Conservation (phyloP, 768 basidiomycete genomes). For the Collybiopsis luxurians region DNA sequence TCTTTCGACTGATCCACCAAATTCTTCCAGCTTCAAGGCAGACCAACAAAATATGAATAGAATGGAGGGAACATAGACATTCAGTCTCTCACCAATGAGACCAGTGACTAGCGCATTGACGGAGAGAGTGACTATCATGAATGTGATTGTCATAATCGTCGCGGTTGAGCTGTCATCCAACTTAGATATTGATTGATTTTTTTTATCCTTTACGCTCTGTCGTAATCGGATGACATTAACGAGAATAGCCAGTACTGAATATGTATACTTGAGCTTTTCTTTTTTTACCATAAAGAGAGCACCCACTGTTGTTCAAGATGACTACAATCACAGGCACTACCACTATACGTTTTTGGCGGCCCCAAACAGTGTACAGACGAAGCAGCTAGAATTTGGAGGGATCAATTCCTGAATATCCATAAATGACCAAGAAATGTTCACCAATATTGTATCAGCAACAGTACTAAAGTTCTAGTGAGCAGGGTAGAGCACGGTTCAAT, state of each 20-base stretch:
- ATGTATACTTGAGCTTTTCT: not conserved
- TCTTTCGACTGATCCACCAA: conserved; percentile 3
- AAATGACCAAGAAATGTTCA: not conserved
- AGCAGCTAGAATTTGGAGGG: not conserved
- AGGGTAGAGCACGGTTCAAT: not conserved
- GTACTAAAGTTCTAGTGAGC: not conserved
- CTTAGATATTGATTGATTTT: not conserved
- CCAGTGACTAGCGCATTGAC: not conserved
- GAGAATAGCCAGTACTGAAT: not conserved
- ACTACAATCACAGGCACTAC: not conserved
- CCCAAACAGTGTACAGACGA: not conserved
- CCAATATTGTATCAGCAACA: conserved; percentile 1
- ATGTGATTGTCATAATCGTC: not conserved
- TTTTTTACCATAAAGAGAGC: not conserved
- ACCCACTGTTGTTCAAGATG: conserved; percentile 1
- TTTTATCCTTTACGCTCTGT: not conserved
- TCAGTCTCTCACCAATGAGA: not conserved
- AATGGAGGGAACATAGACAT: not conserved
- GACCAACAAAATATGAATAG: not conserved
- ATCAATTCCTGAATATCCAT: not conserved
- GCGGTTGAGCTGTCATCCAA: not conserved
- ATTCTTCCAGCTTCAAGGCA: conserved; percentile 3
- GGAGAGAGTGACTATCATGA: not conserved
- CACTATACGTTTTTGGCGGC: not conserved
- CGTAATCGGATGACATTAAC: not conserved